Percentiles rank a stretch among this genome's conserved stretches.
Evolutionary conservation across 2,329 filamentous ascomycete species (phyloP).

Genomic region (Myriosclerotinia duriaeana): DNA sequence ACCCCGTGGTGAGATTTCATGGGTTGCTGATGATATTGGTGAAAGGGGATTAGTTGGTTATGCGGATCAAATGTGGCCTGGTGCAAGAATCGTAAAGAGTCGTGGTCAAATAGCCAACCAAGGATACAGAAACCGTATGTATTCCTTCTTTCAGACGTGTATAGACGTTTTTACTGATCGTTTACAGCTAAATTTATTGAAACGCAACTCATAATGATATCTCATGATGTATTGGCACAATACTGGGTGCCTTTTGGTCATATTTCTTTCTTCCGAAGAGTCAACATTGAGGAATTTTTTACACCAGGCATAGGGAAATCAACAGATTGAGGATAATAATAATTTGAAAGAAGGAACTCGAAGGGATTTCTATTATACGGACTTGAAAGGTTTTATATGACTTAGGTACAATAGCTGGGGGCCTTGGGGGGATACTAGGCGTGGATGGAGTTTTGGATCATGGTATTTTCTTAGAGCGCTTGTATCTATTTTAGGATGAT

Average conservation of each 20-base stretch:
- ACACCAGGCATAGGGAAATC: neutral
- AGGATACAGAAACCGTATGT: slow-evolving; percentile 71
- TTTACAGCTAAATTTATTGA: slow-evolving; percentile 69
- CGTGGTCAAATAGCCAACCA: slow-evolving; percentile 74
- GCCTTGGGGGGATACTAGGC: no score
- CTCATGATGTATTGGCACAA: slow-evolving; percentile 73
- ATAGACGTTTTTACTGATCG: neutral
- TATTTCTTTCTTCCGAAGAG: slow-evolving; percentile 60
- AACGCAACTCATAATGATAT: slow-evolving; percentile 75
- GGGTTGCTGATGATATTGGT: slow-evolving; percentile 76
- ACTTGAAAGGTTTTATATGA: neutral
- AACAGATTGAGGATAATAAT: neutral
- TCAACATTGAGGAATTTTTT: slow-evolving; percentile 56
- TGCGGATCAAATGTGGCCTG: slow-evolving; percentile 69
- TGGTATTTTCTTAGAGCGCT: no score
- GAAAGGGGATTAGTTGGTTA: slow-evolving; percentile 61
- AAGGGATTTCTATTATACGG: neutral
- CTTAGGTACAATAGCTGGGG: no score
- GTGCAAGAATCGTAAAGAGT: slow-evolving; percentile 70
- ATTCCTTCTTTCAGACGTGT: slow-evolving; percentile 11
- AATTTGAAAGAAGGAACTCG: neutral
- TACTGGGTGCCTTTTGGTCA: slow-evolving; percentile 70
- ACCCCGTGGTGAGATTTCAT: slow-evolving; percentile 80
- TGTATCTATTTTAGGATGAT: neutral
- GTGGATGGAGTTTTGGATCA: slow-evolving; percentile 1